Evolutionary conservation across 2,329 filamentous ascomycete species (phyloP).

Genomic region (Colletotrichum tabaci): DNA sequence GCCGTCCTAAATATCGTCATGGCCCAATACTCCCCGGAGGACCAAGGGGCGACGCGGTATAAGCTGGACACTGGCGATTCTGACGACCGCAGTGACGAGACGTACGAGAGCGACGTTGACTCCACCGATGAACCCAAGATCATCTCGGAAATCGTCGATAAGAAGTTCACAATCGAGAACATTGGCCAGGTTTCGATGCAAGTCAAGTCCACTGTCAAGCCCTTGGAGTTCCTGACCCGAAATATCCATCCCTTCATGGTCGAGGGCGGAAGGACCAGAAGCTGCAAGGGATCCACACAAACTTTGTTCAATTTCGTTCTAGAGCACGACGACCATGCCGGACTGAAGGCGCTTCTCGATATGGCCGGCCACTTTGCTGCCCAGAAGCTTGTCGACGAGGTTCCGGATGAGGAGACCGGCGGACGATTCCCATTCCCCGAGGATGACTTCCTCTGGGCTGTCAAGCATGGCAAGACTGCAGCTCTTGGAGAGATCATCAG

Average conservation of each 20-base stretch:
- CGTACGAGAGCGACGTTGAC: slow-evolving; percentile 52
- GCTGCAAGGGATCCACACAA: slow-evolving; percentile 42
- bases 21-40: slow-evolving; percentile 75
- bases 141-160: slow-evolving; percentile 71
- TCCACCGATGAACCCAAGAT: slow-evolving; percentile 60
- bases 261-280: slow-evolving; percentile 48
- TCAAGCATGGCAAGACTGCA: slow-evolving; percentile 65
- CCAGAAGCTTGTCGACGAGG: slow-evolving; percentile 49
- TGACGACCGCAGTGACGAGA: slow-evolving; percentile 50
- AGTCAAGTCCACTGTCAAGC: slow-evolving; percentile 75
- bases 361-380: slow-evolving; percentile 62
- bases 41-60: slow-evolving; percentile 67
- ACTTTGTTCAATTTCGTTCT: slow-evolving; percentile 63
- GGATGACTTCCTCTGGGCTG: slow-evolving; percentile 59
- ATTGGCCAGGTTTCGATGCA: slow-evolving; percentile 78
- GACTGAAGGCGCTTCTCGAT: slow-evolving; percentile 72
- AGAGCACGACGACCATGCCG: slow-evolving; percentile 64
- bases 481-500: slow-evolving; percentile 77
- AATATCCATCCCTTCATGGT: slow-evolving; percentile 52
- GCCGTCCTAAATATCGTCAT: slow-evolving; percentile 79
- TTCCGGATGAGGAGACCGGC: slow-evolving; percentile 49
- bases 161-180: slow-evolving; percentile 82
- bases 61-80: slow-evolving; percentile 57
- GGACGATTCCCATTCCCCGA: slow-evolving; percentile 58
- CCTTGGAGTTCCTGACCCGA: slow-evolving; percentile 66